Evolutionary conservation across 257 asterid genomes (phyloP), one percentile per base, ranked within the genome.

Genomic region (Ilex aquifolium): DNA sequence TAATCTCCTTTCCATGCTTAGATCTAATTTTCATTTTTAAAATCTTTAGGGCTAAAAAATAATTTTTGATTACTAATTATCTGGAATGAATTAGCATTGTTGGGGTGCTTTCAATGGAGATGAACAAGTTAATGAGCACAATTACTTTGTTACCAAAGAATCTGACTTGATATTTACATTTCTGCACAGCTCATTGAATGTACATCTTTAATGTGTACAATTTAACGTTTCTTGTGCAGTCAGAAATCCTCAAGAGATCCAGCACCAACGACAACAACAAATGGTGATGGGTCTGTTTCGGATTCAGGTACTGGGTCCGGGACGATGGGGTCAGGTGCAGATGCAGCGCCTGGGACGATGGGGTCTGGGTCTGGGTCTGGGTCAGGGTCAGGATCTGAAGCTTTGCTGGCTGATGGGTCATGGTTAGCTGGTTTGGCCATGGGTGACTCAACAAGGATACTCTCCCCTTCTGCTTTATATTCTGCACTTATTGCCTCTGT

Each of bases 401-500:
- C 80, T 30, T 60, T 76, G 81, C 42, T 81, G 46, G 64, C 84
- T 7, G 96, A 88, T 63, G 97, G 97, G 21, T 85, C 97, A 3
- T 90, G 84, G 78, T 70, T 88, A 70, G 97, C 95, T 65, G 97
- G 97, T 72, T 60, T 91, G 59, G 97, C 97, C 31, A 84, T 91
- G 95, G 97, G 96, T 32, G 84, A 61, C 44, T 82, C 97, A 3
- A 64, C 65, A 39, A 75, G 81, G 79, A 62, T 75, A 65, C 56
- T 52, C 44, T 59, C 72, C 54, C 61, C 75, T 14, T 65, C 72
- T 46, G 17, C 68, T 57, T 67, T 72, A 67, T 70, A 65, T 58
- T 70, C 42, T 32, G 73, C 75, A 57, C 51, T 71, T 42, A 59
- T 73, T 63, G 66, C 59, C 31, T 61, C 59, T 32, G 62, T 71